Conservation (phyloP, 2,329 filamentous ascomycete species). For the Monilinia vaccinii-corymbosi region DNA sequence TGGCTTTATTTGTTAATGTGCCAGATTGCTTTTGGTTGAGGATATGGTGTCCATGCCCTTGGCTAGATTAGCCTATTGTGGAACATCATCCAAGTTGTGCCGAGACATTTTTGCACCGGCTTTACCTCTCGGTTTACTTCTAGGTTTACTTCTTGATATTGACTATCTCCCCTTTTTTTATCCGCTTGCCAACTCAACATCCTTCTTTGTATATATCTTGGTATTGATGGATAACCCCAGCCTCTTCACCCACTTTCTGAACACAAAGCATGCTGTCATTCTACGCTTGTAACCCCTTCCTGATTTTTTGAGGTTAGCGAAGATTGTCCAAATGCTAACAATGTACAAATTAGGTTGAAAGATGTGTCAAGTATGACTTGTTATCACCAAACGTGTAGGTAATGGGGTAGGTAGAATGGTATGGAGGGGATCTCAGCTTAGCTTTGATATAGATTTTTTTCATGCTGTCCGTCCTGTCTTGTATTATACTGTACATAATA, state of each 20-base stretch:
- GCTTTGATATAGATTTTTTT: background rate
- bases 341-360: conserved; percentile 9
- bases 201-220: background rate
- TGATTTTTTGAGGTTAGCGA: background rate
- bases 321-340: background rate
- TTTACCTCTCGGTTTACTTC: too few species aligned
- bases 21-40: background rate
- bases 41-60: background rate
- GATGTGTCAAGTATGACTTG: conserved; percentile 16
- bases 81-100: background rate
- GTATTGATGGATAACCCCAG: background rate
- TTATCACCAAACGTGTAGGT: conserved; percentile 14
- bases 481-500: background rate
- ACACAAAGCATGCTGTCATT: background rate
- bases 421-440: background rate
- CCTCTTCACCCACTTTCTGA: background rate
- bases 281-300: background rate
- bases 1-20: background rate
- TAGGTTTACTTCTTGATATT: background rate
- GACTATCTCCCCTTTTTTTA: background rate
- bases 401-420: background rate
- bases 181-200: background rate
- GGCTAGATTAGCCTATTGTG: background rate
- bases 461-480: background rate
- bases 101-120: background rate